Evolutionary conservation across 768 basidiomycete genomes (phyloP).

Genomic region (Mycena galericulata): DNA sequence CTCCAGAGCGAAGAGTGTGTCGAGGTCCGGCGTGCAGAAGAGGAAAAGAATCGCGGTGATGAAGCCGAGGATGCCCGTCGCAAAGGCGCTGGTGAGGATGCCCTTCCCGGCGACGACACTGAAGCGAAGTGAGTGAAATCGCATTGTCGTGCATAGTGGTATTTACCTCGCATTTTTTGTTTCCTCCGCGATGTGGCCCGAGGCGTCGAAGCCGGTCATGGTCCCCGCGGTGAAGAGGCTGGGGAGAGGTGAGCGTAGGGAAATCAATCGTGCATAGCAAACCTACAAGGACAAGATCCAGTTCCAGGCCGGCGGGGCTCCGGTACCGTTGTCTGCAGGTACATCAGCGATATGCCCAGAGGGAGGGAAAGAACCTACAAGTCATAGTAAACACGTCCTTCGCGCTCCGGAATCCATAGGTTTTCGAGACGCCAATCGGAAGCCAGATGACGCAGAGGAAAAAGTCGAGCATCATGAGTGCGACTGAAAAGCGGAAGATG

Average conservation of each 20-base stretch:
- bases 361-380: too few species aligned
- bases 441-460: too few species aligned
- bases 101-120: slow-evolving; percentile 87
- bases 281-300: too few species aligned
- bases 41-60: too few species aligned
- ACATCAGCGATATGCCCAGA: too few species aligned
- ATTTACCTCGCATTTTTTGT: slow-evolving; percentile 81
- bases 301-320: too few species aligned
- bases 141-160: background rate
- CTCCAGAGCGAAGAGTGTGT: slow-evolving; percentile 77
- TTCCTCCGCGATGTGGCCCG: slow-evolving; percentile 90
- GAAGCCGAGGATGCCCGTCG: slow-evolving; percentile 83
- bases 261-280: too few species aligned
- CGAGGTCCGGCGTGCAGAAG: slow-evolving; percentile 86
- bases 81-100: slow-evolving; percentile 80
- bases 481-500: slow-evolving; percentile 82
- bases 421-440: too few species aligned
- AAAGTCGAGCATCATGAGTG: too few species aligned
- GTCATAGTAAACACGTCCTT: too few species aligned
- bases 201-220: slow-evolving; percentile 91
- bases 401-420: too few species aligned
- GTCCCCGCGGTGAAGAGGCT: slow-evolving; percentile 91
- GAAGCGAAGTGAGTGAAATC: background rate
- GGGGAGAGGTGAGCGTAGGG: background rate
- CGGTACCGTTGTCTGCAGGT: too few species aligned